Conservation (phyloP, 1,284 basidiomycete genomes). For the Ustilago loliicola region DNA sequence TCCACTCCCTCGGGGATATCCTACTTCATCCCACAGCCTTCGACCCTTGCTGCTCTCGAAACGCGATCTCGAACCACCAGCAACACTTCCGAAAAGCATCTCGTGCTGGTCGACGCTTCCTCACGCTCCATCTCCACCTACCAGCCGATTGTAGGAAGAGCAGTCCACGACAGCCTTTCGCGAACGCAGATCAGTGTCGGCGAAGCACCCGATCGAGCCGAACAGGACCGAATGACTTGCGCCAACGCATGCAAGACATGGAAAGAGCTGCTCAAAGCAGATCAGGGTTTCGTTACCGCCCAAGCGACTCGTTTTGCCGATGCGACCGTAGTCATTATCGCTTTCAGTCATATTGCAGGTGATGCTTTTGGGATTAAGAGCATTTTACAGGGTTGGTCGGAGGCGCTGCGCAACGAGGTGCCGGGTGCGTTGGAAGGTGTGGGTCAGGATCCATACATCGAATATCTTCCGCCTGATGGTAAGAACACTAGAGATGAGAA, state of each 20-base stretch:
- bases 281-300: slow-evolving; percentile 30
- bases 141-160: slow-evolving; percentile 22
- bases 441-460: slow-evolving; percentile 24
- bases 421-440: slow-evolving; percentile 5
- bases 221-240: slow-evolving; percentile 17
- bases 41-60: slow-evolving; percentile 10
- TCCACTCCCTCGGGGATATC: slow-evolving; percentile 18
- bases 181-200: slow-evolving; percentile 11
- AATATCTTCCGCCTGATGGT: slow-evolving; percentile 13
- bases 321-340: slow-evolving; percentile 23
- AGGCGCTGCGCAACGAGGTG: background rate
- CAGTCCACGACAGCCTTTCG: slow-evolving; percentile 4
- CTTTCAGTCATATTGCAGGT: slow-evolving; percentile 27
- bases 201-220: slow-evolving; percentile 7
- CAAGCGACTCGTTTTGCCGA: slow-evolving; percentile 27
- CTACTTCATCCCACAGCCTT: slow-evolving; percentile 16
- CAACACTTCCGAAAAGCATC: slow-evolving; percentile 10
- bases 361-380: slow-evolving; percentile 26
- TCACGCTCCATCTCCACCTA: slow-evolving; percentile 15
- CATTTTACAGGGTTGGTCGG: slow-evolving; percentile 21
- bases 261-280: slow-evolving; percentile 19
- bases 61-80: slow-evolving; percentile 2
- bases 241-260: slow-evolving; percentile 16
- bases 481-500: background rate
- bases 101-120: slow-evolving; percentile 13